phyloP scores from a whole-genome alignment of 2,329 filamentous ascomycete species.

The Penicillium sp. region DNA sequence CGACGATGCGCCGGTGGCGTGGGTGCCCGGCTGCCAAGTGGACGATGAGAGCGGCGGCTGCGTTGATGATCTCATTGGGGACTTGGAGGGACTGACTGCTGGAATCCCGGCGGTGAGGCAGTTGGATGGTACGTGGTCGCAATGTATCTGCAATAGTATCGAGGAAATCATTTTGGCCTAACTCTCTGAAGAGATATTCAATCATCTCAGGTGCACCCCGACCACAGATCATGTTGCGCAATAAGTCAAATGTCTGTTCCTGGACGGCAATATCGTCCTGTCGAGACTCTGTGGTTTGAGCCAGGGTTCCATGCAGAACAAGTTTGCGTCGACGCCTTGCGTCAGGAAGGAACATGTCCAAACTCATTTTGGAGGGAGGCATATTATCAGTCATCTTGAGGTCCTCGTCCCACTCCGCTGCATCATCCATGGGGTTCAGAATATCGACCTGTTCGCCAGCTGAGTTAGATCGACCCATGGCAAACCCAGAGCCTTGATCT shows the following conservation, averaged over 20 bases:
- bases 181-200: constrained; percentile 72
- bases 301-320: constrained; percentile 63
- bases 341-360: constrained; percentile 39
- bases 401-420: constrained; percentile 31
- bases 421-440: constrained; percentile 51
- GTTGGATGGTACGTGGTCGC: constrained; percentile 47
- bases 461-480: constrained; percentile 58
- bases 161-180: constrained; percentile 76
- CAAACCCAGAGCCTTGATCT: constrained; percentile 35
- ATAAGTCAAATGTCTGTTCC: constrained; percentile 84
- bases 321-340: constrained; percentile 42
- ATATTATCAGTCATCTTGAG: constrained; percentile 37
- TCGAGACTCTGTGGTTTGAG: constrained; percentile 64
- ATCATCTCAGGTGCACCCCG: constrained; percentile 67
- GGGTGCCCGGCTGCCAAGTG: constrained; percentile 83
- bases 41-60: constrained; percentile 77
- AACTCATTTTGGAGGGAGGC: constrained; percentile 41
- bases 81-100: constrained; percentile 31
- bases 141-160: constrained; percentile 78
- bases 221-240: constrained; percentile 82
- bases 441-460: constrained; percentile 60
- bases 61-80: constrained; percentile 66
- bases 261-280: constrained; percentile 82
- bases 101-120: constrained; percentile 33
- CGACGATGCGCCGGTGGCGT: constrained; percentile 72